Base-by-base conservation (phyloP, 1,284 basidiomycete species). In the Ustanciosporium gigantosporum region DNA sequence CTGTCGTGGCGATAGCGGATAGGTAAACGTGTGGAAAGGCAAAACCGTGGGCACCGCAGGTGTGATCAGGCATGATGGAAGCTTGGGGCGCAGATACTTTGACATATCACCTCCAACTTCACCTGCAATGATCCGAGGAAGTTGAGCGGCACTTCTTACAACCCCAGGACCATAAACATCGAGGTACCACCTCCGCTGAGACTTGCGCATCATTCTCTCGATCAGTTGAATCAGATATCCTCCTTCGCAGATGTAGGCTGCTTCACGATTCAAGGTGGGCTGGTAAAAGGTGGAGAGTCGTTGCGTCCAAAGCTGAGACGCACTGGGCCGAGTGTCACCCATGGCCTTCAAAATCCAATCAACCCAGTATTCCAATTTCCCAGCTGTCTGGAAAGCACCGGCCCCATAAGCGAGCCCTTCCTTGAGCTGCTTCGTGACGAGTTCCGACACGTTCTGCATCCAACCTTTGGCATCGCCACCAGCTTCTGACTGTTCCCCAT, bases 21-120 rank as follows among this genome's bases (percentile, higher is more conserved):
- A 82, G 5, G 83, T 84, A 73, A 86, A 86, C 78, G 84, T 57
- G 81, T 84, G 66, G 73, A 86, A 86, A 2, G 84, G 85, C 16
- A 86, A 70, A 25, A 86, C 82, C 9, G 83, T 81, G 2, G 84
- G 83, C 2, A 84, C 77, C 5, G 65, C 51, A 0, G 82, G 82
- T 14, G 78, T 68, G 25, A 79, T 79, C 58, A 82, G 79, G 38
- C 74, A 79, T 29, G 76, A 70, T 14, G 81, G 80, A 5, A 82
- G 69, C n/a, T 66, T 46, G 2, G 78, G 67, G 14, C 80, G 71
- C 0, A 59, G 47, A 46, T 81, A 82, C 23, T 19, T 47, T 3
- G 22, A 25, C n/a, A 25, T 44, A 16, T 46, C 32, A 46, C 67
- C 13, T 31, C 31, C 21, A 8, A 7, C 27, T 11, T 24, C 29